Base-by-base conservation (phyloP, 306 rosid genomes). In the Spatholobus suberectus region DNA sequence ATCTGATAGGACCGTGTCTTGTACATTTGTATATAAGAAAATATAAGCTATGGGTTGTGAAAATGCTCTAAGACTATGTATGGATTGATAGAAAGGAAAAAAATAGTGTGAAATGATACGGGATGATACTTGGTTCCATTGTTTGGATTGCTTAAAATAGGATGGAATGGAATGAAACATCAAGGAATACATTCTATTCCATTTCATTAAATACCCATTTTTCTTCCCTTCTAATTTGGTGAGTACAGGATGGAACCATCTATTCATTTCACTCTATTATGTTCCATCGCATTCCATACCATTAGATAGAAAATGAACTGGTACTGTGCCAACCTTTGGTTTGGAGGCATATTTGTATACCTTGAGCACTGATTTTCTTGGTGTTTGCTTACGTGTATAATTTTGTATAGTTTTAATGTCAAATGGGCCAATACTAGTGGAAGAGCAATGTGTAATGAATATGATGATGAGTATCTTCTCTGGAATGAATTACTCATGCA, bases 11-110 rank as follows among this genome's bases (percentile, higher is more conserved):
- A 70, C 96, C 99, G 12, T 89, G 94, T 84, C 92, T 93, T 80
- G 73, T 93, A 47, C 94, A 96, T 88, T 81, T 96, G 88, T 90
- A 90, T 79, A 88, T 91, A 70, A 92, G 90, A 82, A 96, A 92
- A 82, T 78, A 88, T 76, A 96, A 91, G 82, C 91, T 96, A 62
- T 96, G 99, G 99, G 87, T 92, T 84, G 79, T 92, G 84, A 92
- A 92, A 86, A 90, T 86, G 92, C 70, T 96, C 43, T 96, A 86
- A 90, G 67, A 67, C 35, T 12, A 11, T 40, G 34, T 11, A 40
- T 20, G 74, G 52, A 20, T 69, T 41, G 74, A 41, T 40, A 41
- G 35, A 69, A 5, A 69, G 73, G 73, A 37, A 21, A 14, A 21
- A 69, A 41, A 40, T 40, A 69, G 74, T 40, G 54, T 23, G 74